These are phyloP conservation scores for Austroboletus niveus DNA, from an alignment of 1,284 basidiomycete genomes.

Conservation along the genomic window DNA sequence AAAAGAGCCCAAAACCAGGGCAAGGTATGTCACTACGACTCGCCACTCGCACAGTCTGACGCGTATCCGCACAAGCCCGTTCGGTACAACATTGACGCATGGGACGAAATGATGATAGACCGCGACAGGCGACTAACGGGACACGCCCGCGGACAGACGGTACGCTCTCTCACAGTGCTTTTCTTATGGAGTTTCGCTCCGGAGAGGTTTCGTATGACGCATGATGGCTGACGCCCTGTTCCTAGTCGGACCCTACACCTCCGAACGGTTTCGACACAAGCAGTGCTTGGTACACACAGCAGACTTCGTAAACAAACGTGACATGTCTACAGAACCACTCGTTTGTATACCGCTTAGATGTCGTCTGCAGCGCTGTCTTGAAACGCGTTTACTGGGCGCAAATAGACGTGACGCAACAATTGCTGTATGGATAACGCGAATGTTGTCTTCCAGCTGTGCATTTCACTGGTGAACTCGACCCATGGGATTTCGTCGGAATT, in stretches of 20 bases:
- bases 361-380: not conserved
- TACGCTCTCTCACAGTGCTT: conserved; percentile 38
- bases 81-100: conserved; percentile 80
- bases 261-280: conserved; percentile 76
- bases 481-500: not conserved
- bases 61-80: conserved; percentile 56
- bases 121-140: conserved; percentile 89
- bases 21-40: conserved; percentile 58
- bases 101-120: conserved; percentile 96
- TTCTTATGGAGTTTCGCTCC: not conserved
- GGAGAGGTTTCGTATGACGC: not conserved
- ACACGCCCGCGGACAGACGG: conserved; percentile 79
- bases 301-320: conserved; percentile 23
- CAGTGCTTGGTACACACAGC: conserved; percentile 76
- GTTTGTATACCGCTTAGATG: conserved; percentile 23
- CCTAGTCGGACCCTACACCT: conserved; percentile 69
- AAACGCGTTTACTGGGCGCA: not conserved
- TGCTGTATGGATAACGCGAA: not conserved
- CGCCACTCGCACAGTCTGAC: not conserved
- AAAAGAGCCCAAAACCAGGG: conserved; percentile 82
- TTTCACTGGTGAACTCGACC: not conserved
- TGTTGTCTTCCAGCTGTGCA: not conserved
- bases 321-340: conserved; percentile 1
- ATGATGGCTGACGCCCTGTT: not conserved
- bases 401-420: not conserved